phyloP scores from a whole-genome alignment of 352 stramenopile genomes.

The Phytophthora crassamura region DNA sequence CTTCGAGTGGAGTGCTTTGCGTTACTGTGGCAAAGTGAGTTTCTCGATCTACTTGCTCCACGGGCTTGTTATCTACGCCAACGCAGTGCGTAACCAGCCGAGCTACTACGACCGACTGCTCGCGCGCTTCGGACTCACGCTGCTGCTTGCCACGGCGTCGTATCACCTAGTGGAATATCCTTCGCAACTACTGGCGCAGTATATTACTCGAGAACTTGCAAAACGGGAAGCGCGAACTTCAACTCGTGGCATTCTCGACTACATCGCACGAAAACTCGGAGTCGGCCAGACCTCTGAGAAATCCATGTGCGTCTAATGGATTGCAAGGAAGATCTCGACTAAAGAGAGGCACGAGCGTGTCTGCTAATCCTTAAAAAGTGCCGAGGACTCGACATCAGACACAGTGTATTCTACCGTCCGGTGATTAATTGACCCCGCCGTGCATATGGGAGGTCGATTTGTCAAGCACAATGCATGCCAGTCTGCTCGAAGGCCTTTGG shows the following conservation, averaged over 20 bases:
- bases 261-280: background rate
- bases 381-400: no score
- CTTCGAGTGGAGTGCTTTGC: constrained; percentile 15
- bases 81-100: background rate
- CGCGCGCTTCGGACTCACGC: constrained; percentile 33
- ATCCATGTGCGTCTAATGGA: background rate
- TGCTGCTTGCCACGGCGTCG: constrained; percentile 38
- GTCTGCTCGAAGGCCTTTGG: no score
- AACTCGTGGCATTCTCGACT: background rate
- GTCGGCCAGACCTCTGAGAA: background rate
- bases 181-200: constrained; percentile 38
- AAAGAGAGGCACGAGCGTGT: no score
- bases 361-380: no score
- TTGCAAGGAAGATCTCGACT: no score
- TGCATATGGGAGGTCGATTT: no score
- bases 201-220: constrained; percentile 21
- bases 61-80: constrained; percentile 32
- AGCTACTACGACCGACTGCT: constrained; percentile 22
- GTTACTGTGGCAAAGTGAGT: no score
- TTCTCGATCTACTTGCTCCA: constrained; percentile 48
- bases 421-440: no score
- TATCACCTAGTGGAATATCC: constrained; percentile 52
- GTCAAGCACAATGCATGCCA: no score
- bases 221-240: constrained; percentile 10
- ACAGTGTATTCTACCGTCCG: no score